Conservation (phyloP, 2,329 filamentous ascomycete genomes). For the Colletotrichum spaethianum region DNA sequence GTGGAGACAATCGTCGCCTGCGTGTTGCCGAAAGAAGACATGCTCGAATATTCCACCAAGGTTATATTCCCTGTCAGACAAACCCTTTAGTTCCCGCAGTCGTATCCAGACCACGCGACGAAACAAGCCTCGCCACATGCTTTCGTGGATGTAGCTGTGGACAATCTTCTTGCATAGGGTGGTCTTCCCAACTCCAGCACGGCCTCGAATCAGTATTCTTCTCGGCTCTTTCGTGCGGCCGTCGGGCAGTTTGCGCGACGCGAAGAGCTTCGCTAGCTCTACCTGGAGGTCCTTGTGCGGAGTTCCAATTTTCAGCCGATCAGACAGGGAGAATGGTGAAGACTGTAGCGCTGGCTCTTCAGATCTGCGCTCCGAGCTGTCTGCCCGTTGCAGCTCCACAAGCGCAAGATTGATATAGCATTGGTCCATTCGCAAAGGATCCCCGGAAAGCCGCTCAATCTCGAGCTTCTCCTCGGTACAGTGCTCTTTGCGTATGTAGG, state of each 20-base stretch:
- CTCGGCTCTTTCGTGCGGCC: conserved; percentile 43
- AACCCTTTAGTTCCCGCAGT: background rate
- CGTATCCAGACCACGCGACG: conserved; percentile 55
- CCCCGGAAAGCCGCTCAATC: background rate
- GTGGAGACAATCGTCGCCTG: background rate
- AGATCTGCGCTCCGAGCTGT: background rate
- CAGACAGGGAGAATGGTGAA: background rate
- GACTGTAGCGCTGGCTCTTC: background rate
- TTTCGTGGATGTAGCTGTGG: conserved; percentile 48
- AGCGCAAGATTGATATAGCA: conserved; percentile 58
- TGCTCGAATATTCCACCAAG: background rate
- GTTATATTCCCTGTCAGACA: background rate
- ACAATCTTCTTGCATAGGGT: conserved; percentile 60
- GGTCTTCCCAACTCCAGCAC: conserved; percentile 56
- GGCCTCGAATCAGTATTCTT: conserved; percentile 54
- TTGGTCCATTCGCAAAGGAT: conserved; percentile 46
- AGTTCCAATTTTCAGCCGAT: background rate
- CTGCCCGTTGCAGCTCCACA: conserved; percentile 45
- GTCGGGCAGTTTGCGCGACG: conserved; percentile 36
- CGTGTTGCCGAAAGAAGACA: background rate
- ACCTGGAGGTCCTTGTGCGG: background rate
- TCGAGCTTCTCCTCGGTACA: background rate
- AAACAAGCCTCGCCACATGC: conserved; percentile 49
- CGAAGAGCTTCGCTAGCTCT: background rate
- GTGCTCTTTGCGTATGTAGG: background rate